Base-by-base conservation (phyloP, 768 basidiomycete species). In the Boletus sp. region DNA sequence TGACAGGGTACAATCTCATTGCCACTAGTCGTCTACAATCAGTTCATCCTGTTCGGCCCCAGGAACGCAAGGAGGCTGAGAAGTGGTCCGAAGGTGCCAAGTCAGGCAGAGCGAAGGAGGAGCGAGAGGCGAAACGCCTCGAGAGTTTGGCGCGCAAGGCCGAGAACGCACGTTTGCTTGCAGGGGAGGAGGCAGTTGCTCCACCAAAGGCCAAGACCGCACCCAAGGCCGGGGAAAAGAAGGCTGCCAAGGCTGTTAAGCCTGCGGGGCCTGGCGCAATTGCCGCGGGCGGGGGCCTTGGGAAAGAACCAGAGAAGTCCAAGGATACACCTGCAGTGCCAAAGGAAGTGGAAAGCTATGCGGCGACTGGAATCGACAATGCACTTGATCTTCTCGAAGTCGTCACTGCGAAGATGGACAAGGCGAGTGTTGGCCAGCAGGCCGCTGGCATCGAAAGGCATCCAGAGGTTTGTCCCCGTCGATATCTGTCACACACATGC, bases 341-440 rank as follows among this genome's bases (percentile, higher is more conserved):
- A 8, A 69, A 74, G 48, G 79, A 82, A 51, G 70, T 79, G 13
- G 86, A 93, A 72, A 87, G 85, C 64, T 90, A 78, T 70, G 68
- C 83, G 4, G 94, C 94, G 14, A 92, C 90, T 23, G 94, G 94
- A 13, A 82, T 98, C 50, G 94, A 98, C 65, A 87, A 92, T 68
- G 93, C 90, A 9, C 69, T 98, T 47, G 94, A 98, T 71, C 78
- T 96, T 51, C 70, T 97, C 57, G 89, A 92, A 54, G 81, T 93
- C 5, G 92, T 96, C 27, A 95, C 84, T 44, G 90, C 90, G 4
- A 94, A 93, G 79, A 86, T 83, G 82, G 94, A 96, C 70, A 96
- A 96, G 74, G 90, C 91, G 2, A 91, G 89, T 61, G 76, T 95
- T 33, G 93, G 94, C 0, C 83, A 85, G 54, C 88, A 90, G 70